Evolutionary conservation across 495 filamentous ascomycete genomes (phyloP), one percentile per base, ranked within the genome.

Genomic region (Neurospora terricola): DNA sequence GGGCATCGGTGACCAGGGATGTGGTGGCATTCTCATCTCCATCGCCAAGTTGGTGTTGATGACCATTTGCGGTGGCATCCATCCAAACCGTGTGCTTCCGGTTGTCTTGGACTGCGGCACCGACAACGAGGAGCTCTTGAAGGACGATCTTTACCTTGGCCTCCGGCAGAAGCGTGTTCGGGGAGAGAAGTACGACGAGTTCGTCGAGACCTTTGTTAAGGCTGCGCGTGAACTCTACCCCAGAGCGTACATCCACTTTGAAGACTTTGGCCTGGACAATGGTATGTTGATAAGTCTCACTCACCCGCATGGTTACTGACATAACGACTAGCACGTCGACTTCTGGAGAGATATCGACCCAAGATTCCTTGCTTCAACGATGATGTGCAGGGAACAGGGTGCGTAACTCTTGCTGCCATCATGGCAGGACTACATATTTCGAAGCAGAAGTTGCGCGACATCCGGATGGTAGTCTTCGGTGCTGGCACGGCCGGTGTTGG

Each of bases 1-100:
- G 7, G 94, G 94, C 0, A 95, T 97, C 71, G 94, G 94, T 3
- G 94, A 97, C 77, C 94, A 97, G 80, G 94, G 94, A n/a, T 91
- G 93, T 5, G 94, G 94, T 16, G 93, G 90, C 8, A 92, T 97
- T 70, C 82, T 96, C 18, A 97, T 97, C 70, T 93, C 91, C 4
- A 85, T 93, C 1, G 94, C 94, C 4, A 97, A 97, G 78, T 83
- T 97, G 16, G 90, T 90, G 8, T 83, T 97, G 39, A 94, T 92
- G 42, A 96, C 94, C 0, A 78, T 95, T 1, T 97, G 94, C 80
- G 93, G 91, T 42, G 94, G 94, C 1, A 91, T 97, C 39, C 91
- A 96, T 79, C 93, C 93, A 14, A 89, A 90, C 37, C 84, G 93
- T 68, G 92, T 92, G 39, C 81, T 96, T 1, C 92, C 94, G 0